Percentiles rank a stretch among this genome's conserved stretches.
These are phyloP conservation scores for Pichia sp. DNA, from an alignment of 1,139 yeast species.

Conservation along the genomic window DNA sequence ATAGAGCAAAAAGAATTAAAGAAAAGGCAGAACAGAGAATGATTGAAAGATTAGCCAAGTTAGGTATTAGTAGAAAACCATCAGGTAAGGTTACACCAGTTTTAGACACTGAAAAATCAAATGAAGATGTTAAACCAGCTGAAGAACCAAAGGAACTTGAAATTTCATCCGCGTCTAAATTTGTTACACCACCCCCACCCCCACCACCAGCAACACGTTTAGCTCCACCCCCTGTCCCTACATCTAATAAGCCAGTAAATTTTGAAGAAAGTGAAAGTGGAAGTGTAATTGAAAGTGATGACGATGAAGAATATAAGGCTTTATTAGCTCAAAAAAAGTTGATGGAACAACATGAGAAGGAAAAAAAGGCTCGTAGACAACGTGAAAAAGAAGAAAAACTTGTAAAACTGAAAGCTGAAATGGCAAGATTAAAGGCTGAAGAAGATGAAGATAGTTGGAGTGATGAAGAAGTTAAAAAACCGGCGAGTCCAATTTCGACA, in stretches of 20 bases:
- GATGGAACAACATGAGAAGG: conserved; percentile 43
- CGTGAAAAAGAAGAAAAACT: conserved; percentile 53
- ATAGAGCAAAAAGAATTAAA: conserved; percentile 75
- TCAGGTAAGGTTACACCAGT: background rate
- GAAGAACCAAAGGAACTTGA: background rate
- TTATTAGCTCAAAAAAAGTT: conserved; percentile 32
- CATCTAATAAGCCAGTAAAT: conserved; percentile 13
- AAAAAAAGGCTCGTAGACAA: conserved; percentile 42
- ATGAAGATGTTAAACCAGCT: background rate
- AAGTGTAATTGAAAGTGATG: conserved; percentile 36
- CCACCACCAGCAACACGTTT: conserved; percentile 21
- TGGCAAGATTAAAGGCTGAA: conserved; percentile 45
- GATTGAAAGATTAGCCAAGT: conserved; percentile 81
- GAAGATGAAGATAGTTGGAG: conserved; percentile 21
- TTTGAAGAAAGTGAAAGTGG: conserved; percentile 19
- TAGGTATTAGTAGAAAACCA: conserved; percentile 55
- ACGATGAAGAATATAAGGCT: conserved; percentile 30
- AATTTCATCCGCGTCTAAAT: background rate
- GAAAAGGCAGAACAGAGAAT: conserved; percentile 88
- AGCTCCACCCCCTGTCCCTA: conserved; percentile 15
- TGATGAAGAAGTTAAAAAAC: conserved; percentile 12
- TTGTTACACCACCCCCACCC: conserved; percentile 14
- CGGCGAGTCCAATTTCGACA: conserved; percentile 4
- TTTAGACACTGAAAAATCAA: background rate
- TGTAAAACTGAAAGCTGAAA: conserved; percentile 55